Base-by-base conservation (phyloP, 352 stramenopile species). In the Pythium folliculosum region DNA sequence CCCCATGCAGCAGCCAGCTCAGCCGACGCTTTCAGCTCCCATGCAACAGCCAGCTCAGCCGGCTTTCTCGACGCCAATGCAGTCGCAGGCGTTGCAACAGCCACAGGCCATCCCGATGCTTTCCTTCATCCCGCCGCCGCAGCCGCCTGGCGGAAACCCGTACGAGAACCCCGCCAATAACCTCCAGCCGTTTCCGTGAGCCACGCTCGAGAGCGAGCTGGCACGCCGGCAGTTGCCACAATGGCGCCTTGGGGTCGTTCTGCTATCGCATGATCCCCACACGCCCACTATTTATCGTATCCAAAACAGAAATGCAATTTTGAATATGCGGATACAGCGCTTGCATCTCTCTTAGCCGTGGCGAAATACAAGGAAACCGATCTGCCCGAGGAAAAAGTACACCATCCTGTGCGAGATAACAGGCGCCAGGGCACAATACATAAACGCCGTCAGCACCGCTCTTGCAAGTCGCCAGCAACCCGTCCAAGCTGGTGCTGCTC, bases 311-410 rank as follows among this genome's bases (percentile, higher is more conserved):
- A 64, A 25, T 19, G 27, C 49, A 50, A 53, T 16, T 63, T 52
- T 53, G 53, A 25, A 40, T 40, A 23, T 54, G 35, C 30, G 40
- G 70, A 47, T 40, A 38, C 22, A 54, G 67, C 43, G 45, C 19
- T 22, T 27, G 56, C 37, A 65, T 54, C 44, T 38, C 6, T 37
- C 12, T 78, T 53, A 94, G 32, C 82, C 81, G 56, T 93, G 84
- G 7, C 78, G 77, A 69, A 89, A 90, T 22, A 94, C 80, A 25
- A 94, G 78, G 60, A 94, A 92, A 23, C 84, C 82, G 68, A 92
- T 88, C 57, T 91, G 86, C 37, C 83, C 83, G 23, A 94, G 62
- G 53, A 92, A 94, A 60, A 94, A 92, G 65, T 94, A 92, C 10
- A 90, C 51, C 83, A 94, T 90, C 60, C 86, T 93, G 44, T 53